phyloP scores from a whole-genome alignment of 176 grass and related monocot species.

The Juncus effusus region DNA sequence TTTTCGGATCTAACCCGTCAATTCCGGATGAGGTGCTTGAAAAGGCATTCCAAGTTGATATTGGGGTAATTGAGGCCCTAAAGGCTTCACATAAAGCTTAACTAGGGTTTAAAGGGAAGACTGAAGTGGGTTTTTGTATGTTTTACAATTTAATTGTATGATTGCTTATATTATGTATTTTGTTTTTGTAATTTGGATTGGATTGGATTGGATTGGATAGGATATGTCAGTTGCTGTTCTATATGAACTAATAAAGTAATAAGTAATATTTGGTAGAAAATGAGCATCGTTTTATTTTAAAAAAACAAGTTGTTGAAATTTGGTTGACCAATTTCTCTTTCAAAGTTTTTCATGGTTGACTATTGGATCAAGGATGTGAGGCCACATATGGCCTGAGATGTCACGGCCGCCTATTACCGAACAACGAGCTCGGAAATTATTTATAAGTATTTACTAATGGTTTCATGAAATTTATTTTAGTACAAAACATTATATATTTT shows the following conservation, averaged over 20 bases:
- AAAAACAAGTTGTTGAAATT: neutral
- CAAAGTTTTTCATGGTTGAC: constrained; percentile 15
- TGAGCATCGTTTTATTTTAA: constrained; percentile 4
- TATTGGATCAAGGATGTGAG: neutral
- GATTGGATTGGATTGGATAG: neutral
- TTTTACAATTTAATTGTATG: neutral
- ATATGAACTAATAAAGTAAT: neutral
- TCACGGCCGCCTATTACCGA: too few relatives aligned
- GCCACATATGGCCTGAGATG: too few relatives aligned
- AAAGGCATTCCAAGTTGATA: constrained; percentile 39
- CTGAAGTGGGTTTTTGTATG: too few relatives aligned
- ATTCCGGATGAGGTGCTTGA: constrained; percentile 31
- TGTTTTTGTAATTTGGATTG: constrained; percentile 17
- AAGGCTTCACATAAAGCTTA: constrained; percentile 25
- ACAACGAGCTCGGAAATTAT: too few relatives aligned
- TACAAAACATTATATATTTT: too few relatives aligned
- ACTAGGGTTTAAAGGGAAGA: neutral
- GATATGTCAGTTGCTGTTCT: neutral
- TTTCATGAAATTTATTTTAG: too few relatives aligned
- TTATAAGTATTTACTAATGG: too few relatives aligned
- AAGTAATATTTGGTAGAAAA: constrained; percentile 4
- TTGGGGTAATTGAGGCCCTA: constrained; percentile 25
- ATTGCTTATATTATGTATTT: neutral
- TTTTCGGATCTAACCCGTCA: constrained; percentile 27
- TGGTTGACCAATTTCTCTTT: neutral